Evolutionary conservation across 441 rosid genomes (phyloP).

Genomic region (Gossypium lobatum): DNA sequence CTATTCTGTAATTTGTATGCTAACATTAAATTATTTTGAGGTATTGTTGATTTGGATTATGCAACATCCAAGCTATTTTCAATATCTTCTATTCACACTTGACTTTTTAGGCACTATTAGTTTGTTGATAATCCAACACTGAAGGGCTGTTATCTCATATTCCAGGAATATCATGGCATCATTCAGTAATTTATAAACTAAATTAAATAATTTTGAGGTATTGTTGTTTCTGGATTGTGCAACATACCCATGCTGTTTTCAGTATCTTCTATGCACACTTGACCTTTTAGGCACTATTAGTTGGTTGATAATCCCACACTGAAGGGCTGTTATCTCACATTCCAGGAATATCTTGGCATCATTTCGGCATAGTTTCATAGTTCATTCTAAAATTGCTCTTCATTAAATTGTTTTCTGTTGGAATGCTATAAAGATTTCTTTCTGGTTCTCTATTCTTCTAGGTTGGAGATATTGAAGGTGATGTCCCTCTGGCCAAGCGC

Average conservation of each 20-base stretch:
- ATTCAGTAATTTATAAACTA: neutral
- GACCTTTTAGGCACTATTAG: neutral
- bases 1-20: neutral
- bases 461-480: conserved; percentile 96
- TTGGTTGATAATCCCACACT: conserved; percentile 9
- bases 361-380: conserved; percentile 9
- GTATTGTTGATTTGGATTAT: neutral
- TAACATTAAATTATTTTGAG: neutral
- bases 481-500: conserved; percentile 67
- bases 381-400: conserved; percentile 4
- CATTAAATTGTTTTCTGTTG: neutral
- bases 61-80: neutral
- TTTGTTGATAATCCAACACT: conserved; percentile 8
- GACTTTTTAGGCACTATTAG: conserved; percentile 1
- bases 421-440: neutral
- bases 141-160: neutral
- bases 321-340: neutral
- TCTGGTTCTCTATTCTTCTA: conserved; percentile 25
- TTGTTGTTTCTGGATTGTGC: neutral
- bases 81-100: neutral
- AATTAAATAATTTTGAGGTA: neutral
- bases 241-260: neutral
- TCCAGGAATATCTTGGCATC: neutral
- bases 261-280: neutral
- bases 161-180: neutral